Evolutionary conservation across 805 yeast species (phyloP).

Genomic region (Saturnispora halmiae): DNA sequence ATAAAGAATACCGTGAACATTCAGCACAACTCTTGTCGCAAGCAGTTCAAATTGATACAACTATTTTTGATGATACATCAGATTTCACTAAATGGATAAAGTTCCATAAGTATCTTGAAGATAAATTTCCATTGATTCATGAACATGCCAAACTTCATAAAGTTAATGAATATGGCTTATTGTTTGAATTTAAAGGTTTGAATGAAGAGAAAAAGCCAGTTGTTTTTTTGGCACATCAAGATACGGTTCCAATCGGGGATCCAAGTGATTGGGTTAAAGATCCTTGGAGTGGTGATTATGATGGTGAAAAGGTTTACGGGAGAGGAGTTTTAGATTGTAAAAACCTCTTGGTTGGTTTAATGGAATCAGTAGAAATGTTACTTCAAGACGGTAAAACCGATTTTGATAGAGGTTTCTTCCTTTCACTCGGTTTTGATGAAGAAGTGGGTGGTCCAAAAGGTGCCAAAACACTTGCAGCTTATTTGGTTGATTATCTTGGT

Average conservation of each 20-base stretch:
- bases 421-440: conserved; percentile 74
- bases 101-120: conserved; percentile 25
- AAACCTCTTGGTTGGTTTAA: conserved; percentile 33
- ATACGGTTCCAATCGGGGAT: conserved; percentile 38
- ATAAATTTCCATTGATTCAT: conserved; percentile 34
- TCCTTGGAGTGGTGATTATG: conserved; percentile 31
- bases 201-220: conserved; percentile 33
- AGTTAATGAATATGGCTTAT: conserved; percentile 36
- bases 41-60: conserved; percentile 47
- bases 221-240: conserved; percentile 41
- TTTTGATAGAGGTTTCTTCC: conserved; percentile 44
- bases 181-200: conserved; percentile 36
- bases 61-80: conserved; percentile 24
- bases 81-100: conserved; percentile 15
- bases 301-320: conserved; percentile 31
- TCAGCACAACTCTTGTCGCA: conserved; percentile 38
- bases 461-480: conserved; percentile 36
- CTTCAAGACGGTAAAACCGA: conserved; percentile 43
- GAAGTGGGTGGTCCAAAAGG: conserved; percentile 62
- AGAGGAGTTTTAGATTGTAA: conserved; percentile 36
- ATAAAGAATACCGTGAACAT: conserved; percentile 25
- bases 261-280: conserved; percentile 32
- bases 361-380: conserved; percentile 51
- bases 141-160: conserved; percentile 27
- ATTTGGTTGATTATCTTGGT: conserved; percentile 32